Percentiles rank a stretch among this genome's conserved stretches.
phyloP scores from a whole-genome alignment of 2,329 filamentous ascomycete genomes.

The Ophiostoma perfectum region DNA sequence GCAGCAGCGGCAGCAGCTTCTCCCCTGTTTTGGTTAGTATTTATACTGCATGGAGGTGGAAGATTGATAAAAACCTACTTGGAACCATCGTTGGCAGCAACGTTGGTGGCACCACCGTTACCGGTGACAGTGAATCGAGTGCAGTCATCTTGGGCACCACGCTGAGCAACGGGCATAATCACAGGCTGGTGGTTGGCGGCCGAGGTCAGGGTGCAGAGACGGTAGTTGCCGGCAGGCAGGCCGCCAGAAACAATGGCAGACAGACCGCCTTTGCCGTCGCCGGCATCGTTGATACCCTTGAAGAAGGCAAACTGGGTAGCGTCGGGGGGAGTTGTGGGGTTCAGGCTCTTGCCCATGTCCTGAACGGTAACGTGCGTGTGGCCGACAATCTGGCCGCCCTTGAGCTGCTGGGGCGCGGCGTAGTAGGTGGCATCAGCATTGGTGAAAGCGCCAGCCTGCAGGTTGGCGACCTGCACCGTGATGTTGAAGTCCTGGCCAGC shows the following conservation, averaged over 20 bases:
- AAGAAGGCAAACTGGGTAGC: slow-evolving; percentile 43
- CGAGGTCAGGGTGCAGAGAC: slow-evolving; percentile 39
- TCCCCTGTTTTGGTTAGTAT: slow-evolving; percentile 23
- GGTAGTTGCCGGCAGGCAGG: slow-evolving; percentile 40
- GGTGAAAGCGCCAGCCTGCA: slow-evolving; percentile 53
- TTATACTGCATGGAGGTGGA: not conserved
- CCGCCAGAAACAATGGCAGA: slow-evolving; percentile 36
- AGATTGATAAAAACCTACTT: not conserved
- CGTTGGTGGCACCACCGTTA: slow-evolving; percentile 29
- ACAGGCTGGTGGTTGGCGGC: slow-evolving; percentile 42
- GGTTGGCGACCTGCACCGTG: slow-evolving; percentile 46
- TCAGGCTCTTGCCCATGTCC: slow-evolving; percentile 46
- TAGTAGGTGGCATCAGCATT: slow-evolving; percentile 58
- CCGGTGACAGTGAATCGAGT: slow-evolving; percentile 38
- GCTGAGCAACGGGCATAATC: slow-evolving; percentile 42
- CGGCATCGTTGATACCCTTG: slow-evolving; percentile 40
- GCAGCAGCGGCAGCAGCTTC: slow-evolving; percentile 28
- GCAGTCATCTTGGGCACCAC: slow-evolving; percentile 44
- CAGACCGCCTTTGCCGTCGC: slow-evolving; percentile 37
- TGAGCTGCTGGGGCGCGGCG: slow-evolving; percentile 50
- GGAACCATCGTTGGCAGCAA: slow-evolving; percentile 27
- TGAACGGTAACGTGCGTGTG: slow-evolving; percentile 57
- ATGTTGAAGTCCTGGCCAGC: slow-evolving; percentile 50
- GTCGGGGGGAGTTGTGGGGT: slow-evolving; percentile 46
- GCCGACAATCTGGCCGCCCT: slow-evolving; percentile 48